Percentiles rank a stretch among this genome's conserved stretches.
Evolutionary conservation across 202 grass and related monocot species (phyloP).

Genomic region (Setaria viridis): DNA sequence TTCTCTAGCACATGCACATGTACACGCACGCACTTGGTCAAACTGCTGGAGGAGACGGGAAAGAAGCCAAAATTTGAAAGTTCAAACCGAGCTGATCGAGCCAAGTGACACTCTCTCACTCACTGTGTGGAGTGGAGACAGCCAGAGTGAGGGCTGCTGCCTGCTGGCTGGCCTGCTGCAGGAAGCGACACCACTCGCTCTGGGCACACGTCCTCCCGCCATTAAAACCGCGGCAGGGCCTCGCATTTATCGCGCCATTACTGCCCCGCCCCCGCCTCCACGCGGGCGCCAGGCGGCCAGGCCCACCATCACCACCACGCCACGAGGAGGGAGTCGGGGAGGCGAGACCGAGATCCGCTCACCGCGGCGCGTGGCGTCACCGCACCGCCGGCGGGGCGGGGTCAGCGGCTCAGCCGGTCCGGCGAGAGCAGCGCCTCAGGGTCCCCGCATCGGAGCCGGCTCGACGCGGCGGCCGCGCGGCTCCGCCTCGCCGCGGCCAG

Average conservation of each 20-base stretch:
- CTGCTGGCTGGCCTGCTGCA: background rate
- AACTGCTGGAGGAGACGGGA: too few species aligned
- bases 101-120: background rate
- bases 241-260: constrained; percentile 72
- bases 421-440: constrained; percentile 94
- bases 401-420: constrained; percentile 70
- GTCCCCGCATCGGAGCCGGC: constrained; percentile 83
- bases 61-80: background rate
- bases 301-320: constrained; percentile 33
- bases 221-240: constrained; percentile 53
- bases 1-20: background rate
- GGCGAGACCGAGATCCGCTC: background rate
- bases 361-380: background rate
- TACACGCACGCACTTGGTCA: background rate
- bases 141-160: background rate
- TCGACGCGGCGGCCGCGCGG: constrained; percentile 60
- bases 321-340: background rate
- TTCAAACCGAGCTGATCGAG: background rate
- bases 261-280: constrained; percentile 39
- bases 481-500: constrained; percentile 40
- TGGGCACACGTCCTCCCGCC: constrained; percentile 56
- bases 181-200: constrained; percentile 38
- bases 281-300: constrained; percentile 43
- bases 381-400: background rate
- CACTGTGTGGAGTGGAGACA: background rate